Conservation (phyloP, 1,139 yeast species). For the Geotrichum phurueaensis region DNA sequence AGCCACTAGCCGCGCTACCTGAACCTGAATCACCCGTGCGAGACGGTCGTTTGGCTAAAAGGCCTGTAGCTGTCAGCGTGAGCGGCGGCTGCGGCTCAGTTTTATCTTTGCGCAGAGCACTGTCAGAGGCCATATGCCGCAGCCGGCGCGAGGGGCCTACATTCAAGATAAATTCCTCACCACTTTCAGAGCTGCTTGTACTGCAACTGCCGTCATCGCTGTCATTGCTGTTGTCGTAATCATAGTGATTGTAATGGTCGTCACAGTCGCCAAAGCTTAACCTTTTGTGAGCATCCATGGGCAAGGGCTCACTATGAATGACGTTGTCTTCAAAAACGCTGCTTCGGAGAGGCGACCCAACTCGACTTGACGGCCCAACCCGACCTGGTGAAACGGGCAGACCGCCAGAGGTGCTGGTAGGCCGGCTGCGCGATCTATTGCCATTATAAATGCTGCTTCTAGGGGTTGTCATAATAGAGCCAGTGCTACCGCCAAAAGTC, state of each 20-base stretch:
- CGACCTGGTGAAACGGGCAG: neutral
- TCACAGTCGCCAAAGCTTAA: neutral
- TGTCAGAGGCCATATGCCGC: neutral
- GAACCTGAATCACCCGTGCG: neutral
- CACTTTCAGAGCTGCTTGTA: neutral
- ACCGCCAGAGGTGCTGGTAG: neutral
- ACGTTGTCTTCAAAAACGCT: neutral
- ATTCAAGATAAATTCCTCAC: neutral
- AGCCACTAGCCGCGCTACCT: neutral
- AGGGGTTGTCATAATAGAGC: neutral
- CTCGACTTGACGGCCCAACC: neutral
- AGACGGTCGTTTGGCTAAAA: neutral
- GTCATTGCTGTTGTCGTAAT: neutral
- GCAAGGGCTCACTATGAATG: neutral
- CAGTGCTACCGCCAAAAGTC: neutral
- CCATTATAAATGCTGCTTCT: neutral
- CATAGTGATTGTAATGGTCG: neutral
- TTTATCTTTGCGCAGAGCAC: neutral
- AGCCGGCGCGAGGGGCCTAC: neutral
- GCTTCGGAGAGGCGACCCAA: neutral
- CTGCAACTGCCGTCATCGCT: neutral
- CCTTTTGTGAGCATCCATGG: neutral
- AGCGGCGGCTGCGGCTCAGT: neutral
- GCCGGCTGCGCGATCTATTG: neutral
- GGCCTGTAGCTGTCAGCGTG: neutral